Percentiles rank a stretch among this genome's conserved stretches.
phyloP scores from a whole-genome alignment of 495 filamentous ascomycete genomes.

The Podospora sp. region DNA sequence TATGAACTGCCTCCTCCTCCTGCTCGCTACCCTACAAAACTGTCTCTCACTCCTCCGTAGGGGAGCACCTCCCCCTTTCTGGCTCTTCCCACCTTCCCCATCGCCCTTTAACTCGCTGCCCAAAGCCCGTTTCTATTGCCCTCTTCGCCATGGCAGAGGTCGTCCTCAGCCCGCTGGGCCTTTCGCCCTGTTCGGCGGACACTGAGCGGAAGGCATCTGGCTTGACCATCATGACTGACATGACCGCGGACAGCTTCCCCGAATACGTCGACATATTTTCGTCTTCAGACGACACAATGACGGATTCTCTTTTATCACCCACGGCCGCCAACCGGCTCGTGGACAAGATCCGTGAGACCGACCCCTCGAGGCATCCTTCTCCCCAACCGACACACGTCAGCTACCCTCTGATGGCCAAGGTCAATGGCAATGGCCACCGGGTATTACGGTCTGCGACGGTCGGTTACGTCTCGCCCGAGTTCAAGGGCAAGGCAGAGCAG shows the following conservation, averaged over 20 bases:
- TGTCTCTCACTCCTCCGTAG: conserved; percentile 2
- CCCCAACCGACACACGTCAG: conserved; percentile 89
- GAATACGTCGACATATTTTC: conserved; percentile 43
- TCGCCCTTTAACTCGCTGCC: background rate
- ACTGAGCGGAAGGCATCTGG: conserved; percentile 34
- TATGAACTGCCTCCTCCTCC: no score
- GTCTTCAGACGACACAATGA: conserved; percentile 40
- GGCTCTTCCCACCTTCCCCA: background rate
- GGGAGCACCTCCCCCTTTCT: background rate
- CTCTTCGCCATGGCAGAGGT: conserved; percentile 32
- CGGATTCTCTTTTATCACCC: conserved; percentile 27
- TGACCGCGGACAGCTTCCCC: conserved; percentile 45
- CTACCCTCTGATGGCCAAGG: conserved; percentile 64
- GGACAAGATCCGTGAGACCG: conserved; percentile 33
- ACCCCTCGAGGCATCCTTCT: conserved; percentile 63
- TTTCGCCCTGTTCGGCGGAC: conserved; percentile 22
- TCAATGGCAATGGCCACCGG: conserved; percentile 58
- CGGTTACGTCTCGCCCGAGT: conserved; percentile 93
- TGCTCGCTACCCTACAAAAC: conserved; percentile 20
- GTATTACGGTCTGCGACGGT: conserved; percentile 87
- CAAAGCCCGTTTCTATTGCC: background rate
- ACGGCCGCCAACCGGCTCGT: conserved; percentile 40
- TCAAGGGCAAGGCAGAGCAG: conserved; percentile 91
- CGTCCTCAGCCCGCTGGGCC: conserved; percentile 16
- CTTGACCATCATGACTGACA: conserved; percentile 50